Percentiles rank a stretch among this genome's conserved stretches.
phyloP scores from a whole-genome alignment of 495 filamentous ascomycete genomes.

The Xanthoparmelia taractica region DNA sequence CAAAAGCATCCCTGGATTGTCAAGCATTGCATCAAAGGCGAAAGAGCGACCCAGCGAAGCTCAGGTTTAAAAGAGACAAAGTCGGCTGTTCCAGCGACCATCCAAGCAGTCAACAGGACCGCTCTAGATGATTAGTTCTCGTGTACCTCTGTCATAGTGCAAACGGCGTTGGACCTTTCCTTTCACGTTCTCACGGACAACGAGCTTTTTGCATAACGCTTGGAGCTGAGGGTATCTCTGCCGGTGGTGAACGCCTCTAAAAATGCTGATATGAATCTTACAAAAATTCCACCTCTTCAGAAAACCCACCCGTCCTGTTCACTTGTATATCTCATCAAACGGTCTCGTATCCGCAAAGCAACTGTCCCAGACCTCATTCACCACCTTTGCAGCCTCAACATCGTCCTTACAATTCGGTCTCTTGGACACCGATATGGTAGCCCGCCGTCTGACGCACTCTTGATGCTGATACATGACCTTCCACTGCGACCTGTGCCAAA shows the following conservation, averaged over 20 bases:
- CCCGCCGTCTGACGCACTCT: constrained; percentile 76
- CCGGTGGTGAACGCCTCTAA: not conserved
- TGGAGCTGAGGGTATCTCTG: constrained; percentile 17
- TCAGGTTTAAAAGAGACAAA: constrained; percentile 36
- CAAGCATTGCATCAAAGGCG: constrained; percentile 86
- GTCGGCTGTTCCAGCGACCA: constrained; percentile 32
- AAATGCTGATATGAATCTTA: constrained; percentile 10
- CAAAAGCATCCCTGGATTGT: constrained; percentile 92
- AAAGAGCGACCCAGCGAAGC: constrained; percentile 48
- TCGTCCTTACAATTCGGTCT: constrained; percentile 79
- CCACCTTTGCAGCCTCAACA: constrained; percentile 73
- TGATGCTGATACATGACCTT: constrained; percentile 87
- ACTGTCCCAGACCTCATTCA: constrained; percentile 96
- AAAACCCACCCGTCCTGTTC: constrained; percentile 23
- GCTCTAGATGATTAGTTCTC: constrained; percentile 5
- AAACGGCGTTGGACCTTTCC: not conserved
- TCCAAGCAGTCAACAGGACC: constrained; percentile 11
- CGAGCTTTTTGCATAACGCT: constrained; percentile 11
- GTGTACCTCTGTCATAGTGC: constrained; percentile 7
- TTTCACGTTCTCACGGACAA: constrained; percentile 22
- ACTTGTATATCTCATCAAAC: constrained; percentile 95
- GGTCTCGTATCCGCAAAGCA: constrained; percentile 90
- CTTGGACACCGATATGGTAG: constrained; percentile 63
- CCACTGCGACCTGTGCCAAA: constrained; percentile 75
- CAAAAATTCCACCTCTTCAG: not conserved